These are phyloP conservation scores for Mycoemilia scoparia DNA, from an alignment of 192 early-diverging fungal species.

Conservation along the genomic window DNA sequence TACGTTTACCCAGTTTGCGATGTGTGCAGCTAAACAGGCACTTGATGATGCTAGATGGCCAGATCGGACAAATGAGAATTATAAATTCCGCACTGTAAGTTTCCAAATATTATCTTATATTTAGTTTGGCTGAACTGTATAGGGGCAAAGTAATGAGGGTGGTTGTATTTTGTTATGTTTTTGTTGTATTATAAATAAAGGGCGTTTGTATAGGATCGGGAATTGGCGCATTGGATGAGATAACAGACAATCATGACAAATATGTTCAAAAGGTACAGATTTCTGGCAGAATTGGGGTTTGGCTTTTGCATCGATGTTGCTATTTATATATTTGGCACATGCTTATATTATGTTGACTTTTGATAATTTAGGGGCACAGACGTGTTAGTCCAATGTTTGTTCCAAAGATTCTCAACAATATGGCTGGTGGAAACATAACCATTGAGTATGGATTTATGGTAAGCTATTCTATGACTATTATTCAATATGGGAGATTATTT, in stretches of 20 bases:
- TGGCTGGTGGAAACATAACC: constrained; percentile 86
- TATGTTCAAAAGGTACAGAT: too few relatives aligned
- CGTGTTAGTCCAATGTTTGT: constrained; percentile 85
- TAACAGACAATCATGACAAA: constrained; percentile 33
- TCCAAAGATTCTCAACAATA: constrained; percentile 77
- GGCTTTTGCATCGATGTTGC: too few relatives aligned
- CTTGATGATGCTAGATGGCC: constrained; percentile 66
- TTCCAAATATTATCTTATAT: constrained; percentile 1
- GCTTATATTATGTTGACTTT: too few relatives aligned
- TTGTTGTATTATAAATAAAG: too few relatives aligned
- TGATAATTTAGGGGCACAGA: too few relatives aligned
- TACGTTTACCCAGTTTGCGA: constrained; percentile 73
- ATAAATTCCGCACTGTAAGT: too few relatives aligned
- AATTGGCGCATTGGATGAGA: constrained; percentile 81
- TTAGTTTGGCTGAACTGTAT: too few relatives aligned
- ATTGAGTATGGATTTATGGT: constrained; percentile 78
- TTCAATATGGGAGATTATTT: too few relatives aligned
- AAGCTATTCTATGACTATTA: constrained; percentile 1
- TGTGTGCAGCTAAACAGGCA: constrained; percentile 66
- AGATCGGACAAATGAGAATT: constrained; percentile 31
- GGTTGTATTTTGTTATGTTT: not conserved
- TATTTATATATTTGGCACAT: too few relatives aligned
- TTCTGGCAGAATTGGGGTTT: constrained; percentile 27
- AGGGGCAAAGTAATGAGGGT: too few relatives aligned
- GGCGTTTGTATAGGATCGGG: constrained; percentile 93